phyloP scores from a whole-genome alignment of 139 green algal genomes.

The Diplosphaera chodatii region DNA sequence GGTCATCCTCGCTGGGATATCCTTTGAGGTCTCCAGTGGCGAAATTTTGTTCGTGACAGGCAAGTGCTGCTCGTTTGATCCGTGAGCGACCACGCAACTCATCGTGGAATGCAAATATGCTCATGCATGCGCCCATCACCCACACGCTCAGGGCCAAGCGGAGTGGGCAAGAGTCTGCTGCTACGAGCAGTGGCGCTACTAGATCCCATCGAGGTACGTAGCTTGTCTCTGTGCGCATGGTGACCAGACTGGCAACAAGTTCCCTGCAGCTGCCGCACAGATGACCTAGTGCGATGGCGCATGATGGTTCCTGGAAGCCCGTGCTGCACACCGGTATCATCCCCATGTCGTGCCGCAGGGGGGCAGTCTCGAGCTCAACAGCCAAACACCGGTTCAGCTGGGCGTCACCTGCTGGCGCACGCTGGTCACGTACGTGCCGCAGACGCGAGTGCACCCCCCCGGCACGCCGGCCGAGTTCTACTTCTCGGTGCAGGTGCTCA shows the following conservation, averaged over 20 bases:
- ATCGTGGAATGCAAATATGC: too few relatives aligned
- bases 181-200: conserved; percentile 59
- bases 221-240: too few relatives aligned
- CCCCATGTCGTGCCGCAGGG: too few relatives aligned
- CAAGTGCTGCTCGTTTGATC: too few relatives aligned
- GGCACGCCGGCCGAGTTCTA: conserved; percentile 73
- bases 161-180: conserved; percentile 76
- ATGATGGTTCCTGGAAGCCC: too few relatives aligned
- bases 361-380: conserved; percentile 36
- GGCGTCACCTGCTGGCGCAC: conserved; percentile 40
- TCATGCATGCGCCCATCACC: too few relatives aligned
- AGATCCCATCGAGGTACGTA: conserved; percentile 41
- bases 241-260: too few relatives aligned
- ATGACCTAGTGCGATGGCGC: too few relatives aligned
- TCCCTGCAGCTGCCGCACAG: too few relatives aligned
- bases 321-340: too few relatives aligned
- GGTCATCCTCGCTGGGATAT: conserved; percentile 31
- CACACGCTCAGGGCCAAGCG: conserved; percentile 61
- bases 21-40: conserved; percentile 33
- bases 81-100: too few relatives aligned
- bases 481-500: conserved; percentile 50
- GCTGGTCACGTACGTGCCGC: conserved; percentile 61
- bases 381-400: conserved; percentile 29
- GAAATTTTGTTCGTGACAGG: conserved; percentile 54
- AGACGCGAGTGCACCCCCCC: conserved; percentile 50